A percentile compares a stretch with the other conserved stretches of the same genome.
Evolutionary conservation across 2,329 filamentous ascomycete species (phyloP).

Genomic region (Tolypocladium pustulatum): DNA sequence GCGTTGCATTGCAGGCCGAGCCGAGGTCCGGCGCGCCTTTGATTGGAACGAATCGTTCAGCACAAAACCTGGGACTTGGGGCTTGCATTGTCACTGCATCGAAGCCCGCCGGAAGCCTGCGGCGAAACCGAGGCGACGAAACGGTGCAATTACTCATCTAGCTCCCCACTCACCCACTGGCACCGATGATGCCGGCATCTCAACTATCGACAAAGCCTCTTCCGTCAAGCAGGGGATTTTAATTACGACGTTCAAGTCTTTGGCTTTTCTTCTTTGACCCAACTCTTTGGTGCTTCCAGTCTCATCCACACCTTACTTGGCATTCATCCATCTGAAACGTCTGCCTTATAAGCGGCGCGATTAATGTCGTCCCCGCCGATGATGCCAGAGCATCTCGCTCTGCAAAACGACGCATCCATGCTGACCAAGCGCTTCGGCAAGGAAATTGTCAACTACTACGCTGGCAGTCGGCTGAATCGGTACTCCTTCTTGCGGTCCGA

Average conservation of each 20-base stretch:
- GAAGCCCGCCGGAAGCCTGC: background rate
- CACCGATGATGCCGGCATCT: background rate
- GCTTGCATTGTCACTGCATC: too few species aligned
- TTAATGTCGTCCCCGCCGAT: constrained; percentile 12
- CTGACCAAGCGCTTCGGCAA: constrained; percentile 67
- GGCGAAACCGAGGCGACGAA: background rate
- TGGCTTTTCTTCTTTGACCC: background rate
- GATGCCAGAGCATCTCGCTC: constrained; percentile 32
- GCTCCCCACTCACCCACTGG: background rate
- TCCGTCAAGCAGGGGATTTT: background rate
- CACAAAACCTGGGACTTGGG: too few species aligned
- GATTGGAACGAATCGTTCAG: too few species aligned
- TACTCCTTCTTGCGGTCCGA: constrained; percentile 68
- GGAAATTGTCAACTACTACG: constrained; percentile 77
- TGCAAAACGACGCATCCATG: constrained; percentile 49
- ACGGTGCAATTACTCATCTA: background rate
- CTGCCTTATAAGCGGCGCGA: background rate
- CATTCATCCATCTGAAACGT: background rate
- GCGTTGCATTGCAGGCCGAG: background rate
- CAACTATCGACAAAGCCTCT: background rate
- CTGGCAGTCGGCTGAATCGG: constrained; percentile 66
- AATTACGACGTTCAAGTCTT: background rate
- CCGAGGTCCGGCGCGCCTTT: background rate
- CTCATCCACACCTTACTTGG: too few species aligned
- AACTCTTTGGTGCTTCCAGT: background rate